Base-by-base conservation (phyloP, 2,329 filamentous ascomycete genomes). In the Claviceps lovelessii region DNA sequence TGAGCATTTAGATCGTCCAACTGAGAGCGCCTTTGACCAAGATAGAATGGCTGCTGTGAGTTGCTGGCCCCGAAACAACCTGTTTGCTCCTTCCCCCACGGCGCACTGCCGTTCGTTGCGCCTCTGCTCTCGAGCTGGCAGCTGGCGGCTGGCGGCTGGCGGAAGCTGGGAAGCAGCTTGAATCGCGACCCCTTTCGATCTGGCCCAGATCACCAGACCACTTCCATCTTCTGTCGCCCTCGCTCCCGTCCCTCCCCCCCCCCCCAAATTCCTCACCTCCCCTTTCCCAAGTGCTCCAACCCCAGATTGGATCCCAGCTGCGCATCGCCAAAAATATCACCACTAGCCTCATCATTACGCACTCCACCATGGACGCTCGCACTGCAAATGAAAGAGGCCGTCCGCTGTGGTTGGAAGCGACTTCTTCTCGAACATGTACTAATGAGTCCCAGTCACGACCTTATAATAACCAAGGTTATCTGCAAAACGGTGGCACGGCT, bases 401-500 rank as follows among this genome's bases (percentile, higher is more conserved):
- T 44, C 28, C 29, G 19, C 29, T 39, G 48, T 54, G 48, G 48
- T 7, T 31, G 35, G 49, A 31, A 17, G 11, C 23, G 13, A 37
- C 19, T 42, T 48, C 49, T 52, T 46, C 54, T 51, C 55, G 51
- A 52, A 56, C 23, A 54, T 52, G 64, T 53, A 61, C 65, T 64
- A 58, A 62, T 58, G 42, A 41, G 37, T 47, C 51, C 46, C 64
- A 74, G 72, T 65, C 69, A 60, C 71, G 71, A 66, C 64, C 69
- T 60, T 73, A 72, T 70, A 77, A 72, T 67, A 75, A 73, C 65
- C 69, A 70, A 61, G 76, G 76, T 69, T 84, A 82, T 69, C 72
- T 84, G 66, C 77, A 80, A 62, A 85, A 85, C 71, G 82, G 81
- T 66, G 77, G 76, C 60, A 70, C 72, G 55, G 70, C 73, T 58